Base-by-base conservation (phyloP, 768 basidiomycete species). In the Leucosporidium yakuticum region DNA sequence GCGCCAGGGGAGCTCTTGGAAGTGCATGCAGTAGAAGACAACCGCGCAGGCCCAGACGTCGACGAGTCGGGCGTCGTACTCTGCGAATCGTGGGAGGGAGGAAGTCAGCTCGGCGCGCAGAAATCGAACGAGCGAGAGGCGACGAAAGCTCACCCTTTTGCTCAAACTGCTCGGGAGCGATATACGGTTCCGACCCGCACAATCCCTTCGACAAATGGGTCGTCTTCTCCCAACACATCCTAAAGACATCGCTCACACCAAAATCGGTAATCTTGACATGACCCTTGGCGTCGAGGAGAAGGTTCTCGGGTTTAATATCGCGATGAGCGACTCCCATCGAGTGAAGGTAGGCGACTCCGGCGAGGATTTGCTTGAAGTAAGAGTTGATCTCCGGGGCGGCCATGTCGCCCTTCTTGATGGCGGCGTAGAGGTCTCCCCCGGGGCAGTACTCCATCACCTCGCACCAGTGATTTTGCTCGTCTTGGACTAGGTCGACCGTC, bases 401-500 rank as follows among this genome's bases (percentile, higher is more conserved):
- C 90, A 96, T 93, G 72, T 84, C 85, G 66, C 95, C 95, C 79
- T 91, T 93, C 85, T 97, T 97, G 81, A 99, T 99, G 48, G 93
- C 95, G 32, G 94, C 94, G 78, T 99, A 99, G 47, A 99, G 83
- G 80, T 99, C 95, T 3, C 95, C 95, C 54, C 96, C 96, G 5
- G 72, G 93, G 77, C 95, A 99, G 78, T 92, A 99, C 79, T 98
- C 96, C 95, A 99, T 98, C 56, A 99, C 95, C 79, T 98, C 96
- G 77, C 95, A 99, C 95, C 95, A 99, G 76, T 92, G 87, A 70
- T 91, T 87, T 70, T 81, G 85, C 80, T 99, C 95, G 79, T 99
- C 96, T 76, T 99, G 96, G n/a, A 99, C 89, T 67, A 99, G 87
- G 79, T 99, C 95, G 67, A 99, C 95, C 9, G 95, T 99, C 82